Evolutionary conservation across 768 basidiomycete genomes (phyloP), one percentile per base, ranked within the genome.

Genomic region (Leccinum pellstonianum): DNA sequence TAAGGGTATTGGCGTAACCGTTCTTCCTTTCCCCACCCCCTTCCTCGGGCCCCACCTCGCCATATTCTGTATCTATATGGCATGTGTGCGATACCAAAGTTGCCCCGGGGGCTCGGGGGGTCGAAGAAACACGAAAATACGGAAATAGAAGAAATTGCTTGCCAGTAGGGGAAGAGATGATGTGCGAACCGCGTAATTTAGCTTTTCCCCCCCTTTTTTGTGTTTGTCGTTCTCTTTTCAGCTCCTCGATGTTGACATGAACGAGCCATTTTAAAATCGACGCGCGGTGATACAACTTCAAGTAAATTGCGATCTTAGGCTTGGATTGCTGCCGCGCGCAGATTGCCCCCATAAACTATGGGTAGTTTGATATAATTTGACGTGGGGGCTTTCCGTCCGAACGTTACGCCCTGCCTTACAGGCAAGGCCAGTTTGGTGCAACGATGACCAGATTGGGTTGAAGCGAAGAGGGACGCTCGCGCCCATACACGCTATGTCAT

Each of bases 351-450:
- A 46, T n/a, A 19, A n/a, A 43, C 10, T n/a, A 19, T 8, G 8
- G 38, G 8, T 2, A 0, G 43, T 85, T 70, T 81, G 81, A 46
- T 81, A 86, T 68, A 86, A 88, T 2, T 88, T 87, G 3, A 82
- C 77, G 14, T 87, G 79, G 21, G 88, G 70, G 89, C 87, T 0
- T 80, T 87, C 41, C 74, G 78, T 54, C 81, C 73, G 67, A 87
- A 87, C 53, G 73, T 73, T 11, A 87, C 81, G 21, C 85, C 84
- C 68, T 88, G 79, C 49, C 77, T 72, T 64, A 79, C 9, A 41
- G 9, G 41, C n/a, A n/a, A 41, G 10, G 41, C n/a, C 5, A 10
- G 41, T 9, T 19, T 12, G 19, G 43, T 19, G 43, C 3, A 12
- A 46, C 41, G 38, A 38, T 41, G 38, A 8, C 38, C 38, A 9